Base-by-base conservation (phyloP, 306 rosid species). In the Cucurbita argyrosperma region DNA sequence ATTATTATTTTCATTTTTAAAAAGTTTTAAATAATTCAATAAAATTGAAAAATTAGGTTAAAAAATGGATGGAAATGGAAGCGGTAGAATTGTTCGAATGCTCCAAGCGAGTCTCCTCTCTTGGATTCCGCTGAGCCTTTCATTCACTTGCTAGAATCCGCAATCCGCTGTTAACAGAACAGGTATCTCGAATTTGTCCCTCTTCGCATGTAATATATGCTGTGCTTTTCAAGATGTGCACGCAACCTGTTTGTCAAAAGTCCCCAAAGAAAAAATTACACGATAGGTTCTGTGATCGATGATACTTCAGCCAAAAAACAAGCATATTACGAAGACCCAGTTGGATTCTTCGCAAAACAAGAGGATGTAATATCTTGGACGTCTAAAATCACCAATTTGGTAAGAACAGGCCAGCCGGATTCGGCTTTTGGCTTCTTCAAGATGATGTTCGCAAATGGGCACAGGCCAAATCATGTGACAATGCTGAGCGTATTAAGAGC, bases 401-500 rank as follows among this genome's bases (percentile, higher is more conserved):
- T 52, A 69, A 71, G 77, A 57, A n/a, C 67, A 16, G 76, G 71
- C 50, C 69, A 49, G 66, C 74, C 81, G 30, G 62, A 78, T 1
- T 43, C 67, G 19, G 77, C 74, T 38, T 18, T 72, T 51, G 67
- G 39, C 46, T 19, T 71, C 38, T 78, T 62, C 56, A 62, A 52
- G 53, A 52, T 6, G 64, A 78, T 72, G 81, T 40, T 78, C 39
- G 40, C 45, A n/a, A 51, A 72, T 71, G 81, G 53, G 21, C 30
- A 53, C 5, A 72, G 51, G n/a, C 81, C 81, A 13, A 72, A 72
- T 63, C 5, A 23, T 30, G 56, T 63, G 57, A 72, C 77, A 15
- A 47, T 78, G 39, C 19, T 72, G 43, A 60, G 74, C 16, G 77
- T 73, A 52, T 60, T 62, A 52, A 19, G 52, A 68, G 81, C 81